These are phyloP conservation scores for Clitocybe nebularis DNA, from an alignment of 1,284 basidiomycete species.

Conservation along the genomic window DNA sequence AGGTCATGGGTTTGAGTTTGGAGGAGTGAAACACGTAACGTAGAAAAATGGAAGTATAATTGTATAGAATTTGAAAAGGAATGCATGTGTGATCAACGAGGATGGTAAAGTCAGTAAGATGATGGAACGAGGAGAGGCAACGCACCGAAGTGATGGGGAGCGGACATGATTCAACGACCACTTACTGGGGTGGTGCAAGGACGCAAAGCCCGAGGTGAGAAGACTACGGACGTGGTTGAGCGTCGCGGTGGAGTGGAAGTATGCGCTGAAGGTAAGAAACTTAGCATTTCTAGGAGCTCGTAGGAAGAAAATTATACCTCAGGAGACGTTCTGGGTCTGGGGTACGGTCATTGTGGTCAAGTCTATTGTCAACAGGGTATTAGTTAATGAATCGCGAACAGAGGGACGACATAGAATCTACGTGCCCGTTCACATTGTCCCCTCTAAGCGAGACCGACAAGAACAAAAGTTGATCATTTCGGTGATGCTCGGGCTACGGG, in stretches of 20 bases:
- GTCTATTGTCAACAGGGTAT: conserved; percentile 31
- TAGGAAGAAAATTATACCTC: conserved; percentile 35
- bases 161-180: conserved; percentile 95
- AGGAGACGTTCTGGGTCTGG: conserved; percentile 89
- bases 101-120: conserved; percentile 4
- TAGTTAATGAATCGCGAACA: neutral
- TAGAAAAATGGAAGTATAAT: neutral
- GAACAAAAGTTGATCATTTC: conserved; percentile 1
- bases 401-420: conserved; percentile 17
- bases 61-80: no score
- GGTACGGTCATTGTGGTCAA: conserved; percentile 71
- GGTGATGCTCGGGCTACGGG: neutral
- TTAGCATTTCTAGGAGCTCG: neutral
- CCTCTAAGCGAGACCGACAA: conserved; percentile 50
- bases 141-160: conserved; percentile 67
- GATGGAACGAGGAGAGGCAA: neutral
- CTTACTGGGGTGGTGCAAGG: conserved; percentile 84
- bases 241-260: conserved; percentile 94
- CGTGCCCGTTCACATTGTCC: conserved; percentile 91
- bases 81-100: neutral
- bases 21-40: conserved; percentile 1
- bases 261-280: conserved; percentile 55
- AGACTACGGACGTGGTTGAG: conserved; percentile 90
- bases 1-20: conserved; percentile 1
- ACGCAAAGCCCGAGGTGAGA: conserved; percentile 89